Base-by-base conservation (phyloP, 768 basidiomycete genomes). In the Trametes punicea region DNA sequence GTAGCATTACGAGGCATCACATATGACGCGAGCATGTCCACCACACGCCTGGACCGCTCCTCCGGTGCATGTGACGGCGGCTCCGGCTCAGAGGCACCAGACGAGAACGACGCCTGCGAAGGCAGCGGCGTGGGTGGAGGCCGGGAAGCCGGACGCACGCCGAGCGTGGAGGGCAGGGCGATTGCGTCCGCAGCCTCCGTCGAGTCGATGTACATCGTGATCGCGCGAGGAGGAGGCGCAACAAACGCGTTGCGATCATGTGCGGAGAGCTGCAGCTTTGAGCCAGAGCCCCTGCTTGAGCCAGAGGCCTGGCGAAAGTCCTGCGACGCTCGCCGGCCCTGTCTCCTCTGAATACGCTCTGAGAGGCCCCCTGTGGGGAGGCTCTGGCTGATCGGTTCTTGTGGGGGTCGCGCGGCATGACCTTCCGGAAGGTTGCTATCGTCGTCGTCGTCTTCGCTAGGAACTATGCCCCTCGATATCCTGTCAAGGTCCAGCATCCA, bases 401-500 rank as follows among this genome's bases (percentile, higher is more conserved):
- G 5, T 13, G n/a, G 41, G 25, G 13, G 46, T 11, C 23, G 40
- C 21, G 42, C 58, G 9, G 57, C 54, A 11, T 25, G 54, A 6
- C 42, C 36, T 38, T 52, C 54, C n/a, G 29, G 11, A 7, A n/a
- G n/a, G n/a, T 49, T 46, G 9, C 58, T 57, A 16, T 56, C 59
- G 23, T 39, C 48, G 59, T 86, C 80, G 15, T 90, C 64, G 7
- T 74, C 75, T 57, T 88, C 85, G 16, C n/a, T n/a, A n/a, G n/a
- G n/a, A n/a, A n/a, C n/a, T n/a, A 90, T 84, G 41, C 77, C 80
- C 60, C 76, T 73, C 10, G 76, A 78, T 55, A 90, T 86, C 70
- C 81, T 80, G 40, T 83, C 82, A 26, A 92, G 70, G 65, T 87
- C 83, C 50, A 84, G 81, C 60, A 80, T 79, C 89, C 88, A 91